A percentile compares a stretch with the other conserved stretches of the same genome.
These are phyloP conservation scores for Phytophthora hibernalis DNA, from an alignment of 352 stramenopile genomes.

Conservation along the genomic window DNA sequence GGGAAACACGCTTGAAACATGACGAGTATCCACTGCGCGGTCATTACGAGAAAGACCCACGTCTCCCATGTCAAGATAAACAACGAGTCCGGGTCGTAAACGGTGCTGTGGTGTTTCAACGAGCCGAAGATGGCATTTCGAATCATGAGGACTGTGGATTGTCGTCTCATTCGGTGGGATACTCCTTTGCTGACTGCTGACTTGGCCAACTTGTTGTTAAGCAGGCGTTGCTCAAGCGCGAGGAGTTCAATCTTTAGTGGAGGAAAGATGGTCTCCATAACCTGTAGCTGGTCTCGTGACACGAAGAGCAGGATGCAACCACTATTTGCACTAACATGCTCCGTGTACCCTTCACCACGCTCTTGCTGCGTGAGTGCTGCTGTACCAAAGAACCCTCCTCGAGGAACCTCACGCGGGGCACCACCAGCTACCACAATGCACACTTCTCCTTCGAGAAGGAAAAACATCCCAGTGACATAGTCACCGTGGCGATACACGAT, in stretches of 20 bases:
- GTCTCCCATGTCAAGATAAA: conserved; percentile 61
- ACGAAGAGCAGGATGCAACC: conserved; percentile 61
- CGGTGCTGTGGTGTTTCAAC: conserved; percentile 9
- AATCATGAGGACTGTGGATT: conserved; percentile 28
- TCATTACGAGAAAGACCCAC: conserved; percentile 63
- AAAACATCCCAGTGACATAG: conserved; percentile 63
- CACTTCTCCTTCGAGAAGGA: conserved; percentile 60
- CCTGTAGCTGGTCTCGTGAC: conserved; percentile 47
- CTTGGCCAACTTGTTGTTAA: conserved; percentile 53
- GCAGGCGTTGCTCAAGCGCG: conserved; percentile 46
- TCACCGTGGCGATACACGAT: conserved; percentile 59
- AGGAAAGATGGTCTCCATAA: conserved; percentile 58
- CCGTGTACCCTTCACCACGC: conserved; percentile 49
- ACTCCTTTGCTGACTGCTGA: conserved; percentile 6
- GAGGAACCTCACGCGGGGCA: conserved; percentile 32
- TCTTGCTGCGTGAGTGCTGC: conserved; percentile 51
- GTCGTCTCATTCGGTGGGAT: background rate
- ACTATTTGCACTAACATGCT: conserved; percentile 55
- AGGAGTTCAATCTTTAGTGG: conserved; percentile 54
- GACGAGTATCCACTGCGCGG: conserved; percentile 52
- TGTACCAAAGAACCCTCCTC: conserved; percentile 54
- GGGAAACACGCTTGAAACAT: conserved; percentile 59
- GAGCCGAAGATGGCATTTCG: conserved; percentile 28
- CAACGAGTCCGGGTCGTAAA: conserved; percentile 53
- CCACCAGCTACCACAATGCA: conserved; percentile 37